A percentile compares a stretch with the other conserved stretches of the same genome.
phyloP scores from a whole-genome alignment of 495 filamentous ascomycete genomes.

The Hypoxylon subgilvum region DNA sequence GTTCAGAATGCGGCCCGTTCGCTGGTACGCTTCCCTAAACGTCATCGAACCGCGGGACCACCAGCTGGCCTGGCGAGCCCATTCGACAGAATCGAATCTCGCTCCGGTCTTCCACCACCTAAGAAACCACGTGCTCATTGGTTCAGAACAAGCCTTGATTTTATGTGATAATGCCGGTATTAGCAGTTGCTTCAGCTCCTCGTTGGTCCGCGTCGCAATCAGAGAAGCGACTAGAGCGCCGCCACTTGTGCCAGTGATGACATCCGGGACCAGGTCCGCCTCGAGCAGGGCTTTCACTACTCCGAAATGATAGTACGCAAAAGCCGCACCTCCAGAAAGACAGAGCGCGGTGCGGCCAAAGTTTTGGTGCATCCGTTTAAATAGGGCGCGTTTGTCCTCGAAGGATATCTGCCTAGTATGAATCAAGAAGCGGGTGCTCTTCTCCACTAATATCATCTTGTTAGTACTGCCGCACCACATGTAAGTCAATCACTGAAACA shows the following conservation, averaged over 20 bases:
- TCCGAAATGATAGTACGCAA: slow-evolving; percentile 97
- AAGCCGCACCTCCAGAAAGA: slow-evolving; percentile 90
- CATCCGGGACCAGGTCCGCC: slow-evolving; percentile 81
- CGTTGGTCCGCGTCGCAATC: slow-evolving; percentile 86
- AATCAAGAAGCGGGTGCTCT: slow-evolving; percentile 68
- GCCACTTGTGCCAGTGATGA: slow-evolving; percentile 94
- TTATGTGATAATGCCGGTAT: slow-evolving; percentile 82
- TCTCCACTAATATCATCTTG: slow-evolving; percentile 53
- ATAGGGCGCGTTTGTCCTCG: slow-evolving; percentile 80
- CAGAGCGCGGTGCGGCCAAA: slow-evolving; percentile 92
- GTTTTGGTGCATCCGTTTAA: slow-evolving; percentile 87
- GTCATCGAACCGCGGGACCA: slow-evolving; percentile 88
- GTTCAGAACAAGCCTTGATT: slow-evolving; percentile 85
- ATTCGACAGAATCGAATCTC: slow-evolving; percentile 89
- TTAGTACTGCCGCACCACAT: slow-evolving; percentile 11
- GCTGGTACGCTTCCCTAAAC: slow-evolving; percentile 91
- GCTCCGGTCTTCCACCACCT: slow-evolving; percentile 94
- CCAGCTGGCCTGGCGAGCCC: slow-evolving; percentile 87
- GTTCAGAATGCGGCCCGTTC: slow-evolving; percentile 92
- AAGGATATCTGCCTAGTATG: slow-evolving; percentile 67
- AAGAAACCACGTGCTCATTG: slow-evolving; percentile 72
- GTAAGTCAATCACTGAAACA: not conserved
- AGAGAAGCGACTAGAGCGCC: slow-evolving; percentile 90
- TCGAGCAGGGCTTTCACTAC: slow-evolving; percentile 90
- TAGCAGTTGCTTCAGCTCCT: slow-evolving; percentile 82